phyloP scores from a whole-genome alignment of 495 filamentous ascomycete genomes.

The Aspergillus bridgeri region DNA sequence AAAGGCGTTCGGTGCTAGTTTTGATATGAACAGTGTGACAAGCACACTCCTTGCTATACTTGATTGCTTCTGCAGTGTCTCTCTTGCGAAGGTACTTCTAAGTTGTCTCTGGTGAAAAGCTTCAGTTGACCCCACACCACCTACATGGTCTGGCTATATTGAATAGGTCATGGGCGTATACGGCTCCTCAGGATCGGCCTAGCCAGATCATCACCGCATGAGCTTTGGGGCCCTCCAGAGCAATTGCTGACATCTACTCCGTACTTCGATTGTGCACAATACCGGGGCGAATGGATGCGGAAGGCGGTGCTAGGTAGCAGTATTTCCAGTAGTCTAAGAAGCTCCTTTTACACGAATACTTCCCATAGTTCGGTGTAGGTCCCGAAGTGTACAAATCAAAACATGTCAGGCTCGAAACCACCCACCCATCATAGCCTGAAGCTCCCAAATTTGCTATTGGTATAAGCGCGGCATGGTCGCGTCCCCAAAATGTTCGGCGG shows the following conservation, averaged over 20 bases:
- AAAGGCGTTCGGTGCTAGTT: neutral
- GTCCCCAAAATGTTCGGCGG: constrained; percentile 22
- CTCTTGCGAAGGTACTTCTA: neutral
- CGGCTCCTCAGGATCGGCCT: neutral
- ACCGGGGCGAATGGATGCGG: neutral
- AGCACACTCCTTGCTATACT: neutral
- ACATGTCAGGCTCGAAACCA: neutral
- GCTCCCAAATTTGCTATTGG: neutral
- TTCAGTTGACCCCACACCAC: neutral
- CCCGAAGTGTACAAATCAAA: neutral
- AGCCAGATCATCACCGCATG: neutral
- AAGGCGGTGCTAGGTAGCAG: neutral
- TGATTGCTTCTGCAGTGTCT: neutral
- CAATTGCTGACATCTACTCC: constrained; percentile 21
- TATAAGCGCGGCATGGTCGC: constrained; percentile 21
- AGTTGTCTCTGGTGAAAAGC: neutral
- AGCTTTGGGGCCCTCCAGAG: too few relatives aligned
- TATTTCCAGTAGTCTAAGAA: neutral
- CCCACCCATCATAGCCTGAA: neutral
- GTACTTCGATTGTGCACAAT: constrained; percentile 21
- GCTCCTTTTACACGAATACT: neutral
- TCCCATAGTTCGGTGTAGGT: neutral
- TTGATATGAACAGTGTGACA: neutral
- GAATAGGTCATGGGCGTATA: neutral
- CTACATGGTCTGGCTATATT: neutral